Evolutionary conservation across 768 basidiomycete genomes (phyloP).

Genomic region (Mycena crocata): DNA sequence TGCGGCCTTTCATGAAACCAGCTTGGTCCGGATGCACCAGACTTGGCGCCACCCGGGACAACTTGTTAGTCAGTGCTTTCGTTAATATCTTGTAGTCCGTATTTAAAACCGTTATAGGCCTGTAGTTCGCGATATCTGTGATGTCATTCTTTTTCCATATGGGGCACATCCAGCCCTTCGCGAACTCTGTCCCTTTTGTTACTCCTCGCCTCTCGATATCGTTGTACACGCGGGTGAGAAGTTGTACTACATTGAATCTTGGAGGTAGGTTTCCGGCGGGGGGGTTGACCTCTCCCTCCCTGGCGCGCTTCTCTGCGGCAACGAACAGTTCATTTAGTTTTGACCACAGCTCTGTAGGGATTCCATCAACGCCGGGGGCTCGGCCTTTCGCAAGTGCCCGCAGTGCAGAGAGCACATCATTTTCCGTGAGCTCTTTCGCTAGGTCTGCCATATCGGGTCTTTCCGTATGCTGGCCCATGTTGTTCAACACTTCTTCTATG

Average conservation of each 20-base stretch:
- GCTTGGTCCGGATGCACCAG: slow-evolving; percentile 11
- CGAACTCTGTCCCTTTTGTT: neutral
- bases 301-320: too few relatives aligned
- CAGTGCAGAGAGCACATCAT: neutral
- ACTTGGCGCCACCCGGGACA: neutral
- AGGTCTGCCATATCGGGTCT: neutral
- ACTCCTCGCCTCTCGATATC: slow-evolving; percentile 16
- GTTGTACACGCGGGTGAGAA: too few relatives aligned
- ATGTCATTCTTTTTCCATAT: slow-evolving; percentile 16
- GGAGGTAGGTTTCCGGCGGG: too few relatives aligned
- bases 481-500: too few relatives aligned
- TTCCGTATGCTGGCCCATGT: neutral
- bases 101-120: slow-evolving; percentile 10
- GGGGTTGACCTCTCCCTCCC: too few relatives aligned
- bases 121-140: slow-evolving; percentile 16
- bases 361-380: slow-evolving; percentile 3
- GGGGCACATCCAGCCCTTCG: slow-evolving; percentile 16
- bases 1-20: slow-evolving; percentile 37
- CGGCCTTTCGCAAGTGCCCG: neutral
- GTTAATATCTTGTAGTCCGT: slow-evolving; percentile 10
- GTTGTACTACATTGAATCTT: too few relatives aligned
- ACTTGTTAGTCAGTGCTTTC: neutral
- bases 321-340: too few relatives aligned
- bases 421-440: neutral
- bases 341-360: slow-evolving; percentile 9